These are phyloP conservation scores for Microsporum ferrugineum DNA, from an alignment of 2,329 filamentous ascomycete species.

Conservation along the genomic window DNA sequence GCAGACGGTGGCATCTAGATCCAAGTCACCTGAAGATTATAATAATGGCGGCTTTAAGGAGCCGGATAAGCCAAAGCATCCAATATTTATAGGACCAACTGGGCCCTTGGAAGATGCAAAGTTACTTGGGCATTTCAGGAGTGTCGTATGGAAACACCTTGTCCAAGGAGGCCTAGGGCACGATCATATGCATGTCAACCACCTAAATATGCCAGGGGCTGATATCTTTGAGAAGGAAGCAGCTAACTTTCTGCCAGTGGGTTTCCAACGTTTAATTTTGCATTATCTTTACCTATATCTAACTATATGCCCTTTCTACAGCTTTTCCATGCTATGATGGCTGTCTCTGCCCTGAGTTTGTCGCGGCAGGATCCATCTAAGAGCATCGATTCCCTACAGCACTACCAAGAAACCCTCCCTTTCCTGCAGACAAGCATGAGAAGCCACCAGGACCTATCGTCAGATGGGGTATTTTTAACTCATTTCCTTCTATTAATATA, in stretches of 20 bases:
- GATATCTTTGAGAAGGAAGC: slow-evolving; percentile 40
- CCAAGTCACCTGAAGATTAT: slow-evolving; percentile 20
- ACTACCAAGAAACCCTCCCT: slow-evolving; percentile 44
- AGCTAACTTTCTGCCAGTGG: slow-evolving; percentile 40
- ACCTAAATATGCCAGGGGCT: slow-evolving; percentile 23
- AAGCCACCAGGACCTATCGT: slow-evolving; percentile 41
- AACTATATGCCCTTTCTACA: slow-evolving; percentile 16
- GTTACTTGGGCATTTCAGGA: slow-evolving; percentile 31
- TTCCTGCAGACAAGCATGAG: slow-evolving; percentile 36
- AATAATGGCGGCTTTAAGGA: slow-evolving; percentile 18
- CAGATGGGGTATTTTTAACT: slow-evolving; percentile 45
- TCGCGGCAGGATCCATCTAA: slow-evolving; percentile 36
- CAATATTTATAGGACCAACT: slow-evolving; percentile 14
- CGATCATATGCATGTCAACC: slow-evolving; percentile 15
- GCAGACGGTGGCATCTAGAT: slow-evolving; percentile 23
- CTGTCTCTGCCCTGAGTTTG: slow-evolving; percentile 44
- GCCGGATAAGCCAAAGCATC: slow-evolving; percentile 14
- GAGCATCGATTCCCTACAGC: slow-evolving; percentile 41
- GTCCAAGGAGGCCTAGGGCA: slow-evolving; percentile 22
- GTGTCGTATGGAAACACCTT: slow-evolving; percentile 33
- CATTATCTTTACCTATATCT: background rate
- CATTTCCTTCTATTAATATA: slow-evolving; percentile 48
- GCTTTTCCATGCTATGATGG: slow-evolving; percentile 49
- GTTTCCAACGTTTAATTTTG: slow-evolving; percentile 17
- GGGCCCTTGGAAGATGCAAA: slow-evolving; percentile 24